Base-by-base conservation (phyloP, 768 basidiomycete species). In the Pisolithus microcarpus region DNA sequence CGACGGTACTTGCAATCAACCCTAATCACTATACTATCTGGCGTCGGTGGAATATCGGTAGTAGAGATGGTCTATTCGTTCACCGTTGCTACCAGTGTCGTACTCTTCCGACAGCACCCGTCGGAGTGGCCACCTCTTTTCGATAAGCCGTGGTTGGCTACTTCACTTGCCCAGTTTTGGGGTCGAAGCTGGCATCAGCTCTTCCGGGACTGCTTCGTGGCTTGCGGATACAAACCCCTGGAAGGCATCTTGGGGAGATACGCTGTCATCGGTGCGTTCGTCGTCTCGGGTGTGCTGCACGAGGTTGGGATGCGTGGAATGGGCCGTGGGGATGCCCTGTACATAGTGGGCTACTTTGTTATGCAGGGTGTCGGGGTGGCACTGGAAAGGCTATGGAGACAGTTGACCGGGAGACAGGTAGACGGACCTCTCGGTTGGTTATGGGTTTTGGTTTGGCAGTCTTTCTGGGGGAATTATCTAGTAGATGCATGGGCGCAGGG, bases 161-260 rank as follows among this genome's bases (percentile, higher is more conserved):
- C 78, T 3, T 85, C 82, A 4, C 64, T 87, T n/a, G 62, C 68
- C 36, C 75, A 80, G 21, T 78, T 83, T 51, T 87, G 85, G 86
- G 70, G 75, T 4, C 61, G 54, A 50, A 66, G 75, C n/a, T 87
- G 86, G 85, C 85, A 87, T 56, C 84, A 85, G 57, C 52, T 80
- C 5, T 82, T 85, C 58, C 75, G 84, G 9, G 75, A 80, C 40
- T 58, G 64, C 36, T 85, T 87, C 57, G 64, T 83, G 38, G 64
- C 61, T 11, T 53, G 79, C n/a, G 84, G 82, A 11, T 68, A 68
- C 9, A 68, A 66, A 30, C 78, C 79, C 0, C 46, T 78, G 24
- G 60, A 61, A 24, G 57, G 48, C 53, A 78, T 5, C 57, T 78
- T 24, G 82, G 84, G 21, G 73, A 74, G 18, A 50, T 60, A 2